A percentile compares a stretch with the other conserved stretches of the same genome.
Evolutionary conservation across 352 stramenopile genomes (phyloP).

Genomic region (Pythium phragmitis): DNA sequence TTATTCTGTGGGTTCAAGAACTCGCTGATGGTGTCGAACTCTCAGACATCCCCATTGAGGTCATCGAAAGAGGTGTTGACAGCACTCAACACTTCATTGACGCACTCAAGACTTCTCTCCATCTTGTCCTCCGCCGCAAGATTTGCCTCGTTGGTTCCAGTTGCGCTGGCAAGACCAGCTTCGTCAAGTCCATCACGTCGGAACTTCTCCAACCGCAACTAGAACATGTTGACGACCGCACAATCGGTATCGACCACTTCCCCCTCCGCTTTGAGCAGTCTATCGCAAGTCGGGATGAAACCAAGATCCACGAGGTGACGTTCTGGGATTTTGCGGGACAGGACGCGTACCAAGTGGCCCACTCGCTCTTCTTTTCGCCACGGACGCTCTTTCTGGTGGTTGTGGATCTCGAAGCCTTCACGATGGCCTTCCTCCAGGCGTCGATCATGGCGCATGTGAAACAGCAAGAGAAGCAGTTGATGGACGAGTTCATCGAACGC

Average conservation of each 20-base stretch:
- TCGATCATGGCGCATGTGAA: not conserved
- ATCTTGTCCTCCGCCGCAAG: not conserved
- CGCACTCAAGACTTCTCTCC: not conserved
- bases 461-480: too few species aligned
- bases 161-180: not conserved
- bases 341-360: conserved; percentile 14
- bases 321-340: conserved; percentile 26
- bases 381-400: conserved; percentile 18
- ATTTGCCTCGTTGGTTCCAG: conserved; percentile 1
- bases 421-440: not conserved
- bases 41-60: not conserved
- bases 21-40: too few species aligned
- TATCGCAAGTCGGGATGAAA: not conserved
- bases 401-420: not conserved
- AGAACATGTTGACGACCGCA: conserved; percentile 19
- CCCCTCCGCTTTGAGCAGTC: not conserved
- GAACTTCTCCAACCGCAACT: not conserved
- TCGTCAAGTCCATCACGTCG: conserved; percentile 5
- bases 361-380: conserved; percentile 21
- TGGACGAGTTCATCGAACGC: too few species aligned
- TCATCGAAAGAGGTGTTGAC: not conserved
- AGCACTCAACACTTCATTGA: not conserved
- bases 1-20: too few species aligned
- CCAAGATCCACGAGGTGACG: conserved; percentile 11
- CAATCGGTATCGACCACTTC: conserved; percentile 35